phyloP scores from a whole-genome alignment of 768 basidiomycete genomes.

The Dentipellis fragilis region DNA sequence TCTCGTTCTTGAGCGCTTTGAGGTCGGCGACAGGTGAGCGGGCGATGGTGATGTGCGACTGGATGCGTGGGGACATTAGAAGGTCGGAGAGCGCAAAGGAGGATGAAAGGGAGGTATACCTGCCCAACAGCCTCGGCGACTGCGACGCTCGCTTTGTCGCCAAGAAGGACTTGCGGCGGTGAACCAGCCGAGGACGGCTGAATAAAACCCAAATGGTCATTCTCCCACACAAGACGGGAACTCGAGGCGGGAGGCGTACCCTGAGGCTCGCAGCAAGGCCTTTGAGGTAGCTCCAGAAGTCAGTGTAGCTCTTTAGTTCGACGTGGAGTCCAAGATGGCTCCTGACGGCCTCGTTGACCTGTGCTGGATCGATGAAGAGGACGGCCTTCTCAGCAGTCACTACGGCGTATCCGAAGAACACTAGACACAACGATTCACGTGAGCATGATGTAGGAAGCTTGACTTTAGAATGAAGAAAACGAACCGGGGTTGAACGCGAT shows the following conservation, averaged over 20 bases:
- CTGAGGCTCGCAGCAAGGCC: constrained; percentile 29
- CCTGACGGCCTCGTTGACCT: constrained; percentile 38
- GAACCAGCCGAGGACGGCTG: background rate
- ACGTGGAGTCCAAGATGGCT: constrained; percentile 48
- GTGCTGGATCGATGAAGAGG: constrained; percentile 57
- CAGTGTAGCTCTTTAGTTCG: constrained; percentile 59
- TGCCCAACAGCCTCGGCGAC: constrained; percentile 72
- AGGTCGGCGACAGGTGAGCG: constrained; percentile 71
- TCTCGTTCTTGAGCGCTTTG: constrained; percentile 72
- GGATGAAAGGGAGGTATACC: constrained; percentile 25
- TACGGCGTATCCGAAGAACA: constrained; percentile 89
- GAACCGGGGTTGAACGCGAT: constrained; percentile 79
- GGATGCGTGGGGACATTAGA: background rate
- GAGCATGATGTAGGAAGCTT: background rate
- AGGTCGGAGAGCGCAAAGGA: background rate
- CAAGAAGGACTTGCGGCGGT: constrained; percentile 62
- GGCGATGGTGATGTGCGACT: constrained; percentile 50
- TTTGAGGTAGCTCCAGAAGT: constrained; percentile 56
- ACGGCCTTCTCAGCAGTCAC: constrained; percentile 46
- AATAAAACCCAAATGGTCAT: background rate
- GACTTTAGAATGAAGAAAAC: background rate
- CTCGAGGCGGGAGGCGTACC: background rate
- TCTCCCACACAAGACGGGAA: background rate
- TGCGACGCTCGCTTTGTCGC: constrained; percentile 72
- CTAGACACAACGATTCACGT: constrained; percentile 23